Evolutionary conservation across 768 basidiomycete species (phyloP).

Genomic region (Phallus indusiatus): DNA sequence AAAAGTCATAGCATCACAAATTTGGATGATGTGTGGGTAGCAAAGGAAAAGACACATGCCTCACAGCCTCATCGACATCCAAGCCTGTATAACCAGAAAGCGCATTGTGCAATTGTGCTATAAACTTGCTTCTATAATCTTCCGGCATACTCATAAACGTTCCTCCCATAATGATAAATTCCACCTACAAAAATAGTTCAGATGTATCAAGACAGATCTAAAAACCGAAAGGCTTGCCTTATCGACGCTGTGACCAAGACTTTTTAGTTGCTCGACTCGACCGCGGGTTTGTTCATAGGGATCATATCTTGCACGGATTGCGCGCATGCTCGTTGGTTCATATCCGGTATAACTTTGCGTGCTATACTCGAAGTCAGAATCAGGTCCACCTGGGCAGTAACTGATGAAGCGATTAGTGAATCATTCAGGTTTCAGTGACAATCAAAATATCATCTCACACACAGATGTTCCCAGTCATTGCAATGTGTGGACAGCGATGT

Average conservation of each 20-base stretch:
- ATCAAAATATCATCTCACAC: constrained; percentile 47
- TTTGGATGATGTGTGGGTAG: not conserved
- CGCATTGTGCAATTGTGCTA: constrained; percentile 95
- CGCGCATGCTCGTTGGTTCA: constrained; percentile 98
- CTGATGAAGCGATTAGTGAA: constrained; percentile 26
- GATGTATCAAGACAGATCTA: not conserved
- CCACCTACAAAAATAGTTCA: constrained; percentile 41
- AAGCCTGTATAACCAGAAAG: constrained; percentile 89
- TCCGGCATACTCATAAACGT: constrained; percentile 99
- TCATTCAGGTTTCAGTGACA: not conserved
- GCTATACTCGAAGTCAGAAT: constrained; percentile 99
- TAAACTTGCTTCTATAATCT: constrained; percentile 86
- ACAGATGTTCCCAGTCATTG: constrained; percentile 99
- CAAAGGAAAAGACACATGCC: constrained; percentile 29
- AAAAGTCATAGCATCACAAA: not conserved
- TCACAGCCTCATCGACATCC: constrained; percentile 93
- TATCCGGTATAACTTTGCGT: constrained; percentile 95
- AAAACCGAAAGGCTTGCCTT: constrained; percentile 49
- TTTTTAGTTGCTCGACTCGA: constrained; percentile 90
- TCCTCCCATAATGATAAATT: constrained; percentile 95
- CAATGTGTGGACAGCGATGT: constrained; percentile 98
- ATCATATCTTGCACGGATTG: constrained; percentile 92
- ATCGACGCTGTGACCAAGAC: constrained; percentile 93
- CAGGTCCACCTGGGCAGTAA: constrained; percentile 97
- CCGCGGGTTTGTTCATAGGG: constrained; percentile 97